Evolutionary conservation across 169 alveolate genomes (phyloP).

Genomic region (Cyclospora cayetanensis): DNA sequence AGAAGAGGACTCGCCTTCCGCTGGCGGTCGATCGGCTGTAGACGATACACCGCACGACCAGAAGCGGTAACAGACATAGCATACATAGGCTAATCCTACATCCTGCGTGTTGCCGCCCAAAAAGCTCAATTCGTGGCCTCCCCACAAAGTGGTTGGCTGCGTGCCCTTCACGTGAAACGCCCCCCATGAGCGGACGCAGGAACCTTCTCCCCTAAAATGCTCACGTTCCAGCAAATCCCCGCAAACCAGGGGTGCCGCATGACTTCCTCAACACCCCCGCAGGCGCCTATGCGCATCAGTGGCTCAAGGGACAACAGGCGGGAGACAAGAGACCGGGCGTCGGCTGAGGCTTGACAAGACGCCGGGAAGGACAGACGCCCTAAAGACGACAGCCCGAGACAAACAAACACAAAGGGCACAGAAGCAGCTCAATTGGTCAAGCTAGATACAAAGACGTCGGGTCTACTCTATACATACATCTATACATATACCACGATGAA

Average conservation of each 20-base stretch:
- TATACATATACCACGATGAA: no score
- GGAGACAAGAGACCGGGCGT: background rate
- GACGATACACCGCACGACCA: background rate
- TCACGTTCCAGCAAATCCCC: slow-evolving; percentile 47
- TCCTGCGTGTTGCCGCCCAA: background rate
- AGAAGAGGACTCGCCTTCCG: background rate
- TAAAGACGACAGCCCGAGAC: background rate
- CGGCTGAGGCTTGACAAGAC: background rate
- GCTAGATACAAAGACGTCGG: background rate
- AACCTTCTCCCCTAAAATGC: background rate
- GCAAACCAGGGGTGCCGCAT: slow-evolving; percentile 18
- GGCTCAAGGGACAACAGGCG: slow-evolving; percentile 19
- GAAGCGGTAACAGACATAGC: background rate
- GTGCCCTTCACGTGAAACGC: background rate
- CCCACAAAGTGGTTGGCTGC: background rate
- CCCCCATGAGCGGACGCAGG: background rate
- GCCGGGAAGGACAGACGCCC: slow-evolving; percentile 7
- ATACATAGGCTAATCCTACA: background rate
- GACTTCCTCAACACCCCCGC: slow-evolving; percentile 11
- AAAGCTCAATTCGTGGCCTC: background rate
- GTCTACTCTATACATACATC: no score
- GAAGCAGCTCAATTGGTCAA: background rate
- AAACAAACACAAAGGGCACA: background rate
- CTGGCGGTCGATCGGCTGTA: background rate
- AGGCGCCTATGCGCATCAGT: background rate